Percentiles rank a stretch among this genome's conserved stretches.
Evolutionary conservation across 129 eudicot genomes (phyloP).

Genomic region (Helianthus tuberosus): DNA sequence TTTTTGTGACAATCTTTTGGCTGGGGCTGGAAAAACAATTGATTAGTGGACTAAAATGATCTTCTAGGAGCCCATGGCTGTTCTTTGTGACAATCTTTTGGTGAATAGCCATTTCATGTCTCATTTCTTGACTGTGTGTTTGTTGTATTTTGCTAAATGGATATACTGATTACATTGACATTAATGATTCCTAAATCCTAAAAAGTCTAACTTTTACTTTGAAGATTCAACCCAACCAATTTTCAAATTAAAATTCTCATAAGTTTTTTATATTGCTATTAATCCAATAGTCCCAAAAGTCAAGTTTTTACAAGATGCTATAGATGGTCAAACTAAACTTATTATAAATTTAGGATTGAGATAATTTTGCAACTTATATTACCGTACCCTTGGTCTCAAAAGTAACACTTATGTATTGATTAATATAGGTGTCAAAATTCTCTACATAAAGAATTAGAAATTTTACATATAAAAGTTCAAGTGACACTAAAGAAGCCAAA

Average conservation of each 20-base stretch:
- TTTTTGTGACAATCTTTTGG: too few species aligned
- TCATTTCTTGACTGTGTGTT: neutral
- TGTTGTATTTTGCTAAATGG: constrained; percentile 12
- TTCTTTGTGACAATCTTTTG: too few species aligned
- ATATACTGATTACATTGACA: constrained; percentile 14
- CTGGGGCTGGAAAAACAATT: too few species aligned
- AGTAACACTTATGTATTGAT: neutral
- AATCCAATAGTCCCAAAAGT: constrained; percentile 1
- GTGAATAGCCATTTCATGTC: too few species aligned
- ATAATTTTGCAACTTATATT: neutral
- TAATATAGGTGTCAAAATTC: neutral
- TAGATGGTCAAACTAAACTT: neutral
- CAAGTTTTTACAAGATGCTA: neutral
- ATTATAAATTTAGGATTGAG: neutral
- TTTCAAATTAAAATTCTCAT: constrained; percentile 4
- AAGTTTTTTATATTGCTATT: neutral
- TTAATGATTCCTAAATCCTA: too few species aligned
- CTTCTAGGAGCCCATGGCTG: too few species aligned
- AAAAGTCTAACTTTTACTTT: constrained; percentile 19
- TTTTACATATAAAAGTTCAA: constrained; percentile 12
- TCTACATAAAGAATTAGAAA: neutral
- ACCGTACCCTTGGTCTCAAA: neutral
- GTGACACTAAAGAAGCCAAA: neutral
- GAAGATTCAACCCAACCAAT: neutral
- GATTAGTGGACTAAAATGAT: too few species aligned